A percentile compares a stretch with the other conserved stretches of the same genome.
phyloP scores from a whole-genome alignment of 345 rosid genomes.

The Rhodamnia rubescens region DNA sequence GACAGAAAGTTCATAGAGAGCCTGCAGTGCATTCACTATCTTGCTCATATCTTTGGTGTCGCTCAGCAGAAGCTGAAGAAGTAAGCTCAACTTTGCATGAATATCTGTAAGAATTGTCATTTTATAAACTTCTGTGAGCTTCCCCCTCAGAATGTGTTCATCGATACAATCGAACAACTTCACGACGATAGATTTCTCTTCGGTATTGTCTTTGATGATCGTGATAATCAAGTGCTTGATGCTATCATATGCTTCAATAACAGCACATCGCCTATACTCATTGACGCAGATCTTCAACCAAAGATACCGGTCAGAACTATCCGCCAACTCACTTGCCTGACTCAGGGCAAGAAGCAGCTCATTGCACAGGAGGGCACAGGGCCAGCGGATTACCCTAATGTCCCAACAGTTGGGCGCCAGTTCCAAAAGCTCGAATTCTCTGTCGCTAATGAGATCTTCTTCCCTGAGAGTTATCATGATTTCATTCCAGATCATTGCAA shows the following conservation, averaged over 20 bases:
- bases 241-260: slow-evolving; percentile 84
- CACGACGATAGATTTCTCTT: slow-evolving; percentile 48
- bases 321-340: slow-evolving; percentile 65
- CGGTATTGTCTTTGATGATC: slow-evolving; percentile 39
- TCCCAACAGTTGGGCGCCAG: slow-evolving; percentile 78
- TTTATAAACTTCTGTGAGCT: slow-evolving; percentile 30
- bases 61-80: slow-evolving; percentile 54
- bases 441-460: slow-evolving; percentile 73
- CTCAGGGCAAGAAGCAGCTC: slow-evolving; percentile 80
- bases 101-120: slow-evolving; percentile 38
- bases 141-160: slow-evolving; percentile 23
- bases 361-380: slow-evolving; percentile 75
- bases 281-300: slow-evolving; percentile 71
- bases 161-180: slow-evolving; percentile 46
- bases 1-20: slow-evolving; percentile 58
- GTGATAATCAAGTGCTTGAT: slow-evolving; percentile 47
- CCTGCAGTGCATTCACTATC: slow-evolving; percentile 66
- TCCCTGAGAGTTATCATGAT: slow-evolving; percentile 63
- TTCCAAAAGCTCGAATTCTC: slow-evolving; percentile 70
- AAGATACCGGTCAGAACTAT: slow-evolving; percentile 61
- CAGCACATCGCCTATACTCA: slow-evolving; percentile 86
- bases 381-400: slow-evolving; percentile 87
- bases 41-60: slow-evolving; percentile 36
- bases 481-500: slow-evolving; percentile 92
- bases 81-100: slow-evolving; percentile 52